Base-by-base conservation (phyloP, 129 eudicot species). In the Artemisia tridentata region DNA sequence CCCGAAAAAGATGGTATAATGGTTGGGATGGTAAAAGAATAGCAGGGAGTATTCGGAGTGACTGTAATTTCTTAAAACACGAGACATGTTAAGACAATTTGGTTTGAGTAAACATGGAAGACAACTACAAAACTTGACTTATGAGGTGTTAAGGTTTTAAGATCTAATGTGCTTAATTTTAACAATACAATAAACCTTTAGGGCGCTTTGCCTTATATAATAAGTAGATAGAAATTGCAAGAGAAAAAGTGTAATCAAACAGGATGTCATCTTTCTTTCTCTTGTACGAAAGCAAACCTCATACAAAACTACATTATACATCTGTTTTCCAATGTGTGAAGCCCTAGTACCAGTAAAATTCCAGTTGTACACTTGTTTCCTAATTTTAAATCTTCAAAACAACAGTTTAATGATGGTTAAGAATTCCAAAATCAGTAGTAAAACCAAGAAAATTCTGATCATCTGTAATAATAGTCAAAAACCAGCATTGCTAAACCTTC, bases 401-500 rank as follows among this genome's bases (percentile, higher is more conserved):
- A 75, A 52, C 4, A 41, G 54, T 17, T 47, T 60, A 61, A 62
- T 51, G 13, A 63, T 55, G 61, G 50, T 16, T 46, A 14, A 34
- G 61, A 72, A 17, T 58, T n/a, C 15, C 13, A 38, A 17, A 41
- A 58, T 5, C 34, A 67, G 43, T 16, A n/a, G 18, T 4, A 4
- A 68, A 64, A 34, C 34, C 7, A 64, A 45, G 8, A 75, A 18
- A 18, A 3, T 46, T 62, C 55, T 20, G 57, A 20, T 38, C 73
- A 67, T 66, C 61, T 17, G 50, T 61, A 9, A 25, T 46, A 59
- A n/a, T 14, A 2, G 14, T 51, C 27, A 17, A 43, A 63, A 38
- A 38, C 45, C 11, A 38, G 45, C 6, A 61, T 56, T n/a, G 13
- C 56, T 83, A 83, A 5, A 63, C 16, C 52, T 74, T 80, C 48